Evolutionary conservation across 768 basidiomycete genomes (phyloP).

Genomic region (Mycena belliarum): DNA sequence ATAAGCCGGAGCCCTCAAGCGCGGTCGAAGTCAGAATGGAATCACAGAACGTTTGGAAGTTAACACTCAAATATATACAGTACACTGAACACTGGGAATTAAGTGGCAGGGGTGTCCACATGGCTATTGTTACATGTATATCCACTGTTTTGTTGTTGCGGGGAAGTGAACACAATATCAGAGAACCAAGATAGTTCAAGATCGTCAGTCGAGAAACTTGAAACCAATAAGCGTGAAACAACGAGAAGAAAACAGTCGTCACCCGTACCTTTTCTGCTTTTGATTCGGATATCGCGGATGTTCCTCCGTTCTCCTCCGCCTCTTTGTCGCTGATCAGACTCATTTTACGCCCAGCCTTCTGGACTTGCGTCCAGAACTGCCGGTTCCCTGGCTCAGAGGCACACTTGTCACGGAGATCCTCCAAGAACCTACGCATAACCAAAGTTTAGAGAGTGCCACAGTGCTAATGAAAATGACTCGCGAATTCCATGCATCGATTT

Average conservation of each 20-base stretch:
- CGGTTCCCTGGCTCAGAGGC: slow-evolving; percentile 55
- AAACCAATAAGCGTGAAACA: background rate
- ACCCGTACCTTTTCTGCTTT: slow-evolving; percentile 57
- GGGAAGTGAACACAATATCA: background rate
- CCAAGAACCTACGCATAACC: slow-evolving; percentile 53
- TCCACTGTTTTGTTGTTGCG: too few relatives aligned
- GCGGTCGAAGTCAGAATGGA: too few relatives aligned
- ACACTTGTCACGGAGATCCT: slow-evolving; percentile 59
- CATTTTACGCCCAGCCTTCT: slow-evolving; percentile 49
- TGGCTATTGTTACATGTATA: too few relatives aligned
- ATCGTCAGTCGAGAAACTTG: slow-evolving; percentile 1
- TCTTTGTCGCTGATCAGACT: slow-evolving; percentile 67
- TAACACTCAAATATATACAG: too few relatives aligned
- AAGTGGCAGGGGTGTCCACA: too few relatives aligned
- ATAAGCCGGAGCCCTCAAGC: too few relatives aligned
- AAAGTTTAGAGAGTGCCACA: background rate
- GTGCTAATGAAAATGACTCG: slow-evolving; percentile 37
- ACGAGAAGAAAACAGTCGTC: slow-evolving; percentile 12
- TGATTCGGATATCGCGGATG: slow-evolving; percentile 56
- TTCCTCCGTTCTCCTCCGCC: slow-evolving; percentile 58
- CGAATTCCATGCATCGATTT: slow-evolving; percentile 82
- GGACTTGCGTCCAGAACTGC: slow-evolving; percentile 66
- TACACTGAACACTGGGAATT: too few relatives aligned
- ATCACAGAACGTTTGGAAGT: too few relatives aligned
- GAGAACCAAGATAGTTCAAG: background rate